A percentile compares a stretch with the other conserved stretches of the same genome.
phyloP scores from a whole-genome alignment of 805 yeast species.

The Ogataea salicorniae region DNA sequence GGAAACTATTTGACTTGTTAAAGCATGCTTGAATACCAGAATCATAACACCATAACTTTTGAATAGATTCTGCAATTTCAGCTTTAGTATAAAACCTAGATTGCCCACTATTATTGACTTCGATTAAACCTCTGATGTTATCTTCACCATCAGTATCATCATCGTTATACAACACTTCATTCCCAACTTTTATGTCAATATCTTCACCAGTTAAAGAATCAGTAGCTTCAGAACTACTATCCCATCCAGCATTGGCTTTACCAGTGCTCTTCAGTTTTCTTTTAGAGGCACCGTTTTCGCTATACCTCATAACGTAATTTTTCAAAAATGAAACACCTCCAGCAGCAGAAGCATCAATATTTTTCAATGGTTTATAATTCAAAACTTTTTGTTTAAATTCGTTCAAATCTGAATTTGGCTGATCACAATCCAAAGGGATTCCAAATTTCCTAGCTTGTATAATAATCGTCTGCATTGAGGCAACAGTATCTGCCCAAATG shows the following conservation, averaged over 20 bases:
- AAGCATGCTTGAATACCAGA: constrained; percentile 58
- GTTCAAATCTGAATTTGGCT: constrained; percentile 41
- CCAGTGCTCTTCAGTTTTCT: constrained; percentile 56
- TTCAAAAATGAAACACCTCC: constrained; percentile 60
- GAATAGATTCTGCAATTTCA: constrained; percentile 70
- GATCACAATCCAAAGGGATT: constrained; percentile 63
- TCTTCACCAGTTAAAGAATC: background rate
- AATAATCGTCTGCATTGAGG: constrained; percentile 73
- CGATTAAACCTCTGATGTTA: background rate
- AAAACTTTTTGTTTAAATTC: constrained; percentile 46
- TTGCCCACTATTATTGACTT: constrained; percentile 1
- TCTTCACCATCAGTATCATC: constrained; percentile 13
- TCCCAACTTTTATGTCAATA: constrained; percentile 1
- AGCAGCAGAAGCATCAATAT: constrained; percentile 60
- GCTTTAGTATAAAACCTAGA: constrained; percentile 26
- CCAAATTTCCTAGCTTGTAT: constrained; percentile 68
- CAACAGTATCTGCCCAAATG: constrained; percentile 89
- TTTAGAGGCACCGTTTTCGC: constrained; percentile 47
- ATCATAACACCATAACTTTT: constrained; percentile 64
- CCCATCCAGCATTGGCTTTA: constrained; percentile 33
- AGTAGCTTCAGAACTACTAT: constrained; percentile 13
- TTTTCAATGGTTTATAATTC: constrained; percentile 52
- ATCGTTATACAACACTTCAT: constrained; percentile 1
- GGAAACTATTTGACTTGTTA: constrained; percentile 66
- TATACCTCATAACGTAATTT: constrained; percentile 59